Conservation (phyloP, 2,329 filamentous ascomycete species). For the Alternaria conjuncta region DNA sequence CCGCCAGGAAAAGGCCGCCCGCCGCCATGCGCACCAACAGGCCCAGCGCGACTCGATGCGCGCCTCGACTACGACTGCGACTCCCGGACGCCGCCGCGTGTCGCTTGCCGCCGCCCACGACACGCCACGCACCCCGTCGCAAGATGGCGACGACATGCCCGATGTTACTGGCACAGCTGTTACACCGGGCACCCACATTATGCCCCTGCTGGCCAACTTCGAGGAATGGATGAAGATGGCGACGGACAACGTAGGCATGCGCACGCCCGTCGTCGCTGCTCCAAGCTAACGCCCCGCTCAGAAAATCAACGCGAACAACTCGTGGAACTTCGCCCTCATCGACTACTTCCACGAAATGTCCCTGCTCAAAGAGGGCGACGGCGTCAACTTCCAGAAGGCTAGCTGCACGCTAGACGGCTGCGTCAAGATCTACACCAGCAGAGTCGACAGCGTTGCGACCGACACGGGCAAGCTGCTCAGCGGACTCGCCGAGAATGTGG, state of each 20-base stretch:
- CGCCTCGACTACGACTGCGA: slow-evolving; percentile 70
- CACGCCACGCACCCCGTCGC: slow-evolving; percentile 59
- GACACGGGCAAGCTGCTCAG: slow-evolving; percentile 95
- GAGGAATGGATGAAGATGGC: slow-evolving; percentile 99
- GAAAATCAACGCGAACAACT: slow-evolving; percentile 93
- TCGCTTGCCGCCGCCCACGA: slow-evolving; percentile 58
- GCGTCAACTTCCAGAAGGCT: slow-evolving; percentile 98
- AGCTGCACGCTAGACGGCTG: slow-evolving; percentile 97
- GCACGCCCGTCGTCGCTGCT: background rate
- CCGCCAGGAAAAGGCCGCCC: slow-evolving; percentile 85
- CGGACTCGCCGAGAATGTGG: slow-evolving; percentile 84
- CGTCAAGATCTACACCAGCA: slow-evolving; percentile 98
- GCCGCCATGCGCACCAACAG: slow-evolving; percentile 86
- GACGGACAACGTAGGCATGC: slow-evolving; percentile 74
- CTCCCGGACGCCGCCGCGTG: slow-evolving; percentile 70
- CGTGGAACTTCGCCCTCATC: slow-evolving; percentile 99
- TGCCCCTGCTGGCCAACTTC: slow-evolving; percentile 95
- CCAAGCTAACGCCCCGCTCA: slow-evolving; percentile 23
- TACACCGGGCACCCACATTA: slow-evolving; percentile 88
- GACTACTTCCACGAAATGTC: slow-evolving; percentile 99
- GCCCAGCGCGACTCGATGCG: slow-evolving; percentile 92
- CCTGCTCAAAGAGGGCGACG: slow-evolving; percentile 90
- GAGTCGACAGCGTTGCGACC: slow-evolving; percentile 96
- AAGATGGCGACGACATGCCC: slow-evolving; percentile 60
- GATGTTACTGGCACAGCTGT: slow-evolving; percentile 74